These are phyloP conservation scores for Withania somnifera DNA, from an alignment of 305 asterid genomes.

Conservation along the genomic window DNA sequence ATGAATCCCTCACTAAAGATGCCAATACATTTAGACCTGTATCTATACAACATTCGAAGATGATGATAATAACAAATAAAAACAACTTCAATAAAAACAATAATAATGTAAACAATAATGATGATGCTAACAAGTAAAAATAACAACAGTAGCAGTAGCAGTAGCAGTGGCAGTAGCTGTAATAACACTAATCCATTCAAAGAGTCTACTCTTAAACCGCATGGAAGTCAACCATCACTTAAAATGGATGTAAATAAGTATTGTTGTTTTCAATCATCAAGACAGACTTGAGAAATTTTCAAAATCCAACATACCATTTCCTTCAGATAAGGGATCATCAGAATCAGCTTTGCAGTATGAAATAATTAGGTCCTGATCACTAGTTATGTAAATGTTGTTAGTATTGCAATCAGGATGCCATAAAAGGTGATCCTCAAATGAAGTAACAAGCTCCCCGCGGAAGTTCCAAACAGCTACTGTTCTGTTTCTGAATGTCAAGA, in stretches of 20 bases:
- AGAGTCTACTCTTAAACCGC: background rate
- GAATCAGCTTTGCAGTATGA: constrained; percentile 86
- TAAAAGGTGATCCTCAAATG: constrained; percentile 85
- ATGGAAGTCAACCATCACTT: background rate
- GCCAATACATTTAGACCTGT: background rate
- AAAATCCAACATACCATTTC: constrained; percentile 45
- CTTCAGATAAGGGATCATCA: constrained; percentile 67
- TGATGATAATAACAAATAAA: background rate
- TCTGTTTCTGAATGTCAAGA: constrained; percentile 85
- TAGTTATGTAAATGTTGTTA: constrained; percentile 88
- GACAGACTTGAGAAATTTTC: background rate
- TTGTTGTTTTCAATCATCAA: background rate
- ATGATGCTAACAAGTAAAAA: background rate
- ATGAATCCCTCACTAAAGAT: background rate
- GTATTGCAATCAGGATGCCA: constrained; percentile 98
- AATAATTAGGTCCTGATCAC: constrained; percentile 91
- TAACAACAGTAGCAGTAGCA: background rate
- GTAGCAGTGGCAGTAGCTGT: background rate
- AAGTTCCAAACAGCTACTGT: constrained; percentile 98
- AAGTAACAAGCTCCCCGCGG: constrained; percentile 93
- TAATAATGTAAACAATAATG: background rate
- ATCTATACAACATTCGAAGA: background rate
- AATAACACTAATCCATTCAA: background rate
- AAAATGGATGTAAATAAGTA: background rate
- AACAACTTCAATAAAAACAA: background rate